A percentile compares a stretch with the other conserved stretches of the same genome.
Conservation (phyloP, 768 basidiomycete species). For the Cubamyces sp. region DNA sequence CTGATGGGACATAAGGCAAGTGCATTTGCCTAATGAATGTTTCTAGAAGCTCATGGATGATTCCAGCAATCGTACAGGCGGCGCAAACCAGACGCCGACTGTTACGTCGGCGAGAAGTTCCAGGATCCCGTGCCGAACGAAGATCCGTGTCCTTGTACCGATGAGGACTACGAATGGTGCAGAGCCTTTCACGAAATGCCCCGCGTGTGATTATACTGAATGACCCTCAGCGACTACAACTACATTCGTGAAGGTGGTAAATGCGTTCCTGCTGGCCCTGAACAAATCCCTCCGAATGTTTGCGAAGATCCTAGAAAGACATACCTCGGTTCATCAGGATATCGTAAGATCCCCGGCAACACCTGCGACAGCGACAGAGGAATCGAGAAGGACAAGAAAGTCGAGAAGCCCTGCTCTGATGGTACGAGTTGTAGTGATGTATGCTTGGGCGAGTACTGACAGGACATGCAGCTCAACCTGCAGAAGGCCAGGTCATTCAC, state of each 20-base stretch:
- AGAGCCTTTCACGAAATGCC: slow-evolving; percentile 22
- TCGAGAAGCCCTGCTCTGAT: slow-evolving; percentile 77
- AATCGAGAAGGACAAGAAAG: slow-evolving; percentile 64
- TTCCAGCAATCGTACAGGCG: slow-evolving; percentile 91
- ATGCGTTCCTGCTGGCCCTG: slow-evolving; percentile 87
- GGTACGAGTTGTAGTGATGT: slow-evolving; percentile 44
- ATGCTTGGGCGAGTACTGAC: not conserved
- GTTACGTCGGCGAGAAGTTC: slow-evolving; percentile 92
- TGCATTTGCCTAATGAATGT: not conserved
- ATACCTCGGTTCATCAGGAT: slow-evolving; percentile 91
- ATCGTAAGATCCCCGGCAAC: slow-evolving; percentile 90
- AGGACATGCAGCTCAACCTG: slow-evolving; percentile 64
- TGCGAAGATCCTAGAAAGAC: slow-evolving; percentile 62
- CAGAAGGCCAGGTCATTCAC: slow-evolving; percentile 77
- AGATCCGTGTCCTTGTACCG: slow-evolving; percentile 80
- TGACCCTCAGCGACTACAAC: slow-evolving; percentile 77
- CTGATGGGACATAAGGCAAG: slow-evolving; percentile 89
- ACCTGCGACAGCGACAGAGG: slow-evolving; percentile 70
- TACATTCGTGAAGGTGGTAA: slow-evolving; percentile 71
- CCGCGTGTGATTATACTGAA: not conserved
- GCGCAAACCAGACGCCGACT: slow-evolving; percentile 80
- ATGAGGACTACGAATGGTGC: slow-evolving; percentile 94
- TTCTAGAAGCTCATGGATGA: not conserved
- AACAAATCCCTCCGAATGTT: slow-evolving; percentile 78
- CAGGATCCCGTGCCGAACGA: slow-evolving; percentile 82